Base-by-base conservation (phyloP, 2,329 filamentous ascomycete genomes). In the Sordariomycetes sp. region DNA sequence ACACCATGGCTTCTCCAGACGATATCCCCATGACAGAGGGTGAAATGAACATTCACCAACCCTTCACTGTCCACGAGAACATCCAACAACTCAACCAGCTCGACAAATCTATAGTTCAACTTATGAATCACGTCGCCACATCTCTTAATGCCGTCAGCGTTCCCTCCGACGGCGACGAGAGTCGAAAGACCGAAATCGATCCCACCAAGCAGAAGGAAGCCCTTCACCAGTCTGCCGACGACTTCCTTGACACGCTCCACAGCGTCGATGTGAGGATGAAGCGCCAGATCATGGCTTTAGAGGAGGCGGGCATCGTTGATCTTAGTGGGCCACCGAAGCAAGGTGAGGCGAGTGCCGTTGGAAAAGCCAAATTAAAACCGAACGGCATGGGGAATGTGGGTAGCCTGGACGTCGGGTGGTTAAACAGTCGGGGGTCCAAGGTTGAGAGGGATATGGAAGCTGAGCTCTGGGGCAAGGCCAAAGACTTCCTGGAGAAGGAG, bases 401-500 rank as follows among this genome's bases (percentile, higher is more conserved):
- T 8, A 63, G 61, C 19, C 65, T 95, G 34, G 88, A 95, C 51
- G 80, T 93, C 11, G 88, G 88, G 21, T 90, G 84, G 75, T 59
- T 96, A 47, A 96, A 95, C 53, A 88, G 85, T 48, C 73, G 86
- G 37, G 86, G 84, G 40, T 82, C 84, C 42, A 81, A 81, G 42
- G 83, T 93, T 16, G 85, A 85, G 37, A 75, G 79, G 47, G 82
- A 86, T 42, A 92, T 90, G 69, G 86, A 93, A 51, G 74, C 75
- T 3, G 86, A 95, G 59, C 61, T 94, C 29, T 82, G 90, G 76
- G 68, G 40, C 6, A 58, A 56, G 35, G 57, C 58, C 11, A 56
- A 53, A 36, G 49, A 46, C 9, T 51, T 63, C 18, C 41, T 66
- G 29, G 53, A 63, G 39, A 53, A 49, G 36, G 43, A 53, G n/a